Conservation (phyloP, 2,329 filamentous ascomycete species). For the Dothideomycetes sp. region DNA sequence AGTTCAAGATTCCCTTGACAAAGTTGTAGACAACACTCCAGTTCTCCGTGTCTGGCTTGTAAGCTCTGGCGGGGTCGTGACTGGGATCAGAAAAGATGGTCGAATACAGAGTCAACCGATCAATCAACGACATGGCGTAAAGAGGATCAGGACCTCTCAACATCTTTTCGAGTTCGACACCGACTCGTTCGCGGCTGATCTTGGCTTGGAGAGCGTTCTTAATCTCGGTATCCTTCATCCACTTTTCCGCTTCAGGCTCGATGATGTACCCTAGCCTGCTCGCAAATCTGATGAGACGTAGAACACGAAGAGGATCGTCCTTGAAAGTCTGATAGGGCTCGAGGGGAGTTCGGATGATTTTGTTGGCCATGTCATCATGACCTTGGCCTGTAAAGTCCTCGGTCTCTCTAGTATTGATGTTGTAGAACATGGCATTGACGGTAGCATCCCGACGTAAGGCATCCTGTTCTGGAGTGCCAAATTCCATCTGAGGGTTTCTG, state of each 20-base stretch:
- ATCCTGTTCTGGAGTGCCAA: constrained; percentile 85
- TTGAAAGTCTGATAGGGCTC: constrained; percentile 87
- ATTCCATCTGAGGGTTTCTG: constrained; percentile 85
- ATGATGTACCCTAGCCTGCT: constrained; percentile 75
- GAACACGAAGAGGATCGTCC: constrained; percentile 80
- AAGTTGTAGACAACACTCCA: constrained; percentile 59
- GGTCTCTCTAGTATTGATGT: constrained; percentile 66
- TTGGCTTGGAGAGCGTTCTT: constrained; percentile 71
- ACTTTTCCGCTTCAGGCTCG: constrained; percentile 55
- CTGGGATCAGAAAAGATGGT: constrained; percentile 65
- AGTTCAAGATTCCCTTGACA: constrained; percentile 43
- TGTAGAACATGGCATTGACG: constrained; percentile 94
- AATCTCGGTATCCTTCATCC: constrained; percentile 74
- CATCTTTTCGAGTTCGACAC: constrained; percentile 86
- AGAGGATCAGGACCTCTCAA: constrained; percentile 61
- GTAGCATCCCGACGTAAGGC: constrained; percentile 84
- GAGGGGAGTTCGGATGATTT: constrained; percentile 74
- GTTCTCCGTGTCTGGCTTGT: constrained; percentile 47
- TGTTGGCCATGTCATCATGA: constrained; percentile 60
- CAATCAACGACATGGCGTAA: constrained; percentile 54
- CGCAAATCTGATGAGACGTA: constrained; percentile 83
- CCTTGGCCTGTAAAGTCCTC: constrained; percentile 78
- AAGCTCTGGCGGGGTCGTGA: constrained; percentile 36
- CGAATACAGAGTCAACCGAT: constrained; percentile 58
- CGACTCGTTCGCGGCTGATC: constrained; percentile 85